These are phyloP conservation scores for Sporothrix phasma DNA, from an alignment of 2,329 filamentous ascomycete genomes.

Conservation along the genomic window DNA sequence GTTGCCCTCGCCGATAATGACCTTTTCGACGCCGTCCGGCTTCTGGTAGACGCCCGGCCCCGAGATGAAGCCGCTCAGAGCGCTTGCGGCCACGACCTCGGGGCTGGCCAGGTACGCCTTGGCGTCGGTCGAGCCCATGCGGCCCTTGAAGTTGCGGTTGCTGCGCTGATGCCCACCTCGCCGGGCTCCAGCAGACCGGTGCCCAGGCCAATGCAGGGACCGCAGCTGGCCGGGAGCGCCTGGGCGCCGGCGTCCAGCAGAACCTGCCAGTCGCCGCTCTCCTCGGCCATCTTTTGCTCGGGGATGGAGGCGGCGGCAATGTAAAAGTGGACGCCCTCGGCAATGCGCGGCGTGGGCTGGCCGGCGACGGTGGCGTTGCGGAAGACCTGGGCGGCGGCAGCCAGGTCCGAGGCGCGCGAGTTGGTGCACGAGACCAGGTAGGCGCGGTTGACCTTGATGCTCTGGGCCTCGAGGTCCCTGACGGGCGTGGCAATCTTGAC, in stretches of 20 bases:
- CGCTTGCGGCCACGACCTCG: slow-evolving; percentile 85
- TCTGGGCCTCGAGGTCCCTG: slow-evolving; percentile 56
- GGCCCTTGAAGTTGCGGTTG: slow-evolving; percentile 86
- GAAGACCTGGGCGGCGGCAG: slow-evolving; percentile 76
- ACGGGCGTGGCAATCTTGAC: slow-evolving; percentile 81
- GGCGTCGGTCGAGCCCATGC: slow-evolving; percentile 73
- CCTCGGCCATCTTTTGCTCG: slow-evolving; percentile 70
- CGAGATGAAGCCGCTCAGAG: slow-evolving; percentile 59
- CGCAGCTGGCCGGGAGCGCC: slow-evolving; percentile 63
- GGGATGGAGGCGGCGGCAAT: slow-evolving; percentile 74
- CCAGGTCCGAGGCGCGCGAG: slow-evolving; percentile 68
- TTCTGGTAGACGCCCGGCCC: slow-evolving; percentile 68
- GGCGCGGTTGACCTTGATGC: slow-evolving; percentile 72
- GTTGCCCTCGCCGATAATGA: slow-evolving; percentile 25
- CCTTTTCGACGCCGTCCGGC: slow-evolving; percentile 30
- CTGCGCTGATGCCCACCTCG: slow-evolving; percentile 74
- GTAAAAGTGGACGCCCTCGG: slow-evolving; percentile 72
- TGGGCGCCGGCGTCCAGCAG: slow-evolving; percentile 72
- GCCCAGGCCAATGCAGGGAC: slow-evolving; percentile 71
- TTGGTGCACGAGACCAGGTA: slow-evolving; percentile 92
- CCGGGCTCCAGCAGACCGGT: slow-evolving; percentile 67
- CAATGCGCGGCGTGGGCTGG: slow-evolving; percentile 60
- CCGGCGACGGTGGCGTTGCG: slow-evolving; percentile 60
- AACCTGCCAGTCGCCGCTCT: slow-evolving; percentile 74
- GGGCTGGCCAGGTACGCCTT: slow-evolving; percentile 82